Evolutionary conservation across 306 rosid genomes (phyloP).

Genomic region (Macrotyloma uniflorum): DNA sequence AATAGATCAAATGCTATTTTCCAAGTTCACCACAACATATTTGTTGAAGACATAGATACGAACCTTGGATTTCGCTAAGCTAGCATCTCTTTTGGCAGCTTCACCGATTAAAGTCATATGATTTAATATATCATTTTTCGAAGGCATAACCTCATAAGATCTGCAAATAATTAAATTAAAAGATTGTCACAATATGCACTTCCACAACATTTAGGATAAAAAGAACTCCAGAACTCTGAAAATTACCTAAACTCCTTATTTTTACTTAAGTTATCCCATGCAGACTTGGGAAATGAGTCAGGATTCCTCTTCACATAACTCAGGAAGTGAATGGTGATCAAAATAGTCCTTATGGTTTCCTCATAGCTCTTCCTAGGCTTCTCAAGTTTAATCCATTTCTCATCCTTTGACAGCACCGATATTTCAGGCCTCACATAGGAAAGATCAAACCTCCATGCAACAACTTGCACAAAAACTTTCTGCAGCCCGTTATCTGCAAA

Average conservation of each 20-base stretch:
- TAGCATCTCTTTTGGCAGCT: constrained; percentile 47
- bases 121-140: constrained; percentile 38
- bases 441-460: constrained; percentile 82
- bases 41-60: constrained; percentile 27
- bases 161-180: constrained; percentile 47
- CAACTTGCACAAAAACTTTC: constrained; percentile 63
- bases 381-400: constrained; percentile 70
- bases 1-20: constrained; percentile 11
- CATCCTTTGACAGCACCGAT: constrained; percentile 66
- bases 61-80: constrained; percentile 67
- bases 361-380: constrained; percentile 84
- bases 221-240: constrained; percentile 8
- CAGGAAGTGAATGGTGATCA: constrained; percentile 68
- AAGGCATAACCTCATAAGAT: constrained; percentile 53
- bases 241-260: constrained; percentile 68
- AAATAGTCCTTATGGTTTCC: constrained; percentile 60
- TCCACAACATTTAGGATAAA: background rate
- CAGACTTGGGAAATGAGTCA: constrained; percentile 57
- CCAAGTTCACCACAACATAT: constrained; percentile 19
- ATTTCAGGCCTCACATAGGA: constrained; percentile 63
- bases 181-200: constrained; percentile 8
- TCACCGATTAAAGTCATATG: constrained; percentile 45
- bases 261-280: constrained; percentile 76
- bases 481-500: constrained; percentile 66
- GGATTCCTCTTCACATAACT: constrained; percentile 62